Percentiles rank a stretch among this genome's conserved stretches.
phyloP scores from a whole-genome alignment of 1,139 yeast species.

The Candida smagusa region DNA sequence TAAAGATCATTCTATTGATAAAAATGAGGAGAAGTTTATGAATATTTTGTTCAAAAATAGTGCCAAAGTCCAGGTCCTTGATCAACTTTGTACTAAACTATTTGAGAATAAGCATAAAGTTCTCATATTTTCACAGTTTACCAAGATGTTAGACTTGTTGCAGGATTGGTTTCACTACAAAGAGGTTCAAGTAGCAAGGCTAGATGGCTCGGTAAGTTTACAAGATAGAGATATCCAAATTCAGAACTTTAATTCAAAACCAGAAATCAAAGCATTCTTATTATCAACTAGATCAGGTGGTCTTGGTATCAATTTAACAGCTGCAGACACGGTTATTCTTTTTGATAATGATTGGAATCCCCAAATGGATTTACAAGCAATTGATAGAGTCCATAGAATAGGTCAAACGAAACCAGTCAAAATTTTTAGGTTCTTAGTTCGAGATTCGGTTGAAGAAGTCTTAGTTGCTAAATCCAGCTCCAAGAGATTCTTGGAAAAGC shows the following conservation, averaged over 20 bases:
- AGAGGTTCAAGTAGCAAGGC: conserved; percentile 48
- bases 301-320: conserved; percentile 78
- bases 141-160: conserved; percentile 70
- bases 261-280: conserved; percentile 50
- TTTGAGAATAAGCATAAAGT: conserved; percentile 54
- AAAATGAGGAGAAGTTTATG: conserved; percentile 24
- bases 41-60: conserved; percentile 45
- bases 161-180: conserved; percentile 56
- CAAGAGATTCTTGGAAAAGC: conserved; percentile 74
- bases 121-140: conserved; percentile 80
- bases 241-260: conserved; percentile 41
- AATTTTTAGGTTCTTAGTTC: conserved; percentile 71
- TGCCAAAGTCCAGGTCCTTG: conserved; percentile 67
- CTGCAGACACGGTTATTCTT: conserved; percentile 86
- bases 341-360: conserved; percentile 98
- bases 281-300: conserved; percentile 95
- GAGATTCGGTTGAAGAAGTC: conserved; percentile 79
- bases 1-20: conserved; percentile 12
- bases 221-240: conserved; percentile 65
- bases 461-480: conserved; percentile 73
- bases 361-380: conserved; percentile 92
- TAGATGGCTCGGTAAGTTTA: conserved; percentile 76
- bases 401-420: conserved; percentile 86
- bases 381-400: conserved; percentile 91
- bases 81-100: conserved; percentile 56